A percentile compares a stretch with the other conserved stretches of the same genome.
These are phyloP conservation scores for Linum usitatissimum DNA, from an alignment of 345 rosid genomes.

Conservation along the genomic window DNA sequence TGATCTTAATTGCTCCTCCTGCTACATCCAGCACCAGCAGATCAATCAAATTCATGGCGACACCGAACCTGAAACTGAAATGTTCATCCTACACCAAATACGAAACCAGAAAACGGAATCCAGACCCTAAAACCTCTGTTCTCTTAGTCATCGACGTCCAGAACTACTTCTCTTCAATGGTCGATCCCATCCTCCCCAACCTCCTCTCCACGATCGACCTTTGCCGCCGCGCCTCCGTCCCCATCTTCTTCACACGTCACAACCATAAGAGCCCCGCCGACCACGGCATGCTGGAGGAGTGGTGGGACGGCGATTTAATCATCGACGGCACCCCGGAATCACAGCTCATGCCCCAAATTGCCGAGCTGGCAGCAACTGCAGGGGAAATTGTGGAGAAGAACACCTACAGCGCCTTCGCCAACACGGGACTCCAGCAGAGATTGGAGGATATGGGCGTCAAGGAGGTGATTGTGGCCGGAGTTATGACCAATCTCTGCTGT, in stretches of 20 bases:
- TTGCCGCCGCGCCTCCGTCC: conserved; percentile 57
- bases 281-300: conserved; percentile 49
- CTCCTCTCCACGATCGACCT: conserved; percentile 40
- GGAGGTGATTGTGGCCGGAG: conserved; percentile 68
- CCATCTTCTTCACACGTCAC: conserved; percentile 79
- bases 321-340: conserved; percentile 50
- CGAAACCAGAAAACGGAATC: conserved; percentile 41
- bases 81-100: conserved; percentile 31
- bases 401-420: conserved; percentile 58
- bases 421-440: conserved; percentile 44
- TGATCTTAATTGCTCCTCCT: too few species aligned
- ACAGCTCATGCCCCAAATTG: conserved; percentile 41
- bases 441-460: conserved; percentile 44
- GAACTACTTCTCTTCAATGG: conserved; percentile 48
- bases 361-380: conserved; percentile 8
- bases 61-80: not conserved
- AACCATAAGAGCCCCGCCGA: conserved; percentile 43
- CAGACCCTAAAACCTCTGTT: conserved; percentile 36
- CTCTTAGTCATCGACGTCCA: conserved; percentile 67
- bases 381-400: conserved; percentile 51
- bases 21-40: too few species aligned
- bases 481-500: conserved; percentile 71
- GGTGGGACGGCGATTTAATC: conserved; percentile 54
- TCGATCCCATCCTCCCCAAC: conserved; percentile 42
- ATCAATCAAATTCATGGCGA: too few species aligned